A percentile compares a stretch with the other conserved stretches of the same genome.
Conservation (phyloP, 2,329 filamentous ascomycete species). For the Teratosphaeria gauchensis region DNA sequence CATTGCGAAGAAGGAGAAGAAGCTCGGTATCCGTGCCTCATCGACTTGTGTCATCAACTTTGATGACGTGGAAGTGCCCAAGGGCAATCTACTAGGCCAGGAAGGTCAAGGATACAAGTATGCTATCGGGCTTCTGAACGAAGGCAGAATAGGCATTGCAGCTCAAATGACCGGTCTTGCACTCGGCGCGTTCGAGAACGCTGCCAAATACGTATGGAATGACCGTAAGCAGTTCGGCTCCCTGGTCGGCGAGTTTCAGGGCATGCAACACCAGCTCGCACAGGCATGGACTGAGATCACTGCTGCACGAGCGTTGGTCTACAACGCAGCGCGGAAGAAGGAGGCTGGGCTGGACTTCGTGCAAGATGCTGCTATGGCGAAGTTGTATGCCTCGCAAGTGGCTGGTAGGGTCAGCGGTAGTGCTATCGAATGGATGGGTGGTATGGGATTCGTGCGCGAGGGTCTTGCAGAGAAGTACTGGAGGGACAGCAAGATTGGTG, state of each 20-base stretch:
- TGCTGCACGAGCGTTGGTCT: slow-evolving; percentile 84
- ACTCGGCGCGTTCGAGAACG: slow-evolving; percentile 90
- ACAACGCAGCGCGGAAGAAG: slow-evolving; percentile 95
- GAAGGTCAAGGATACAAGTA: slow-evolving; percentile 96
- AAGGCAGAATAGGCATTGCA: slow-evolving; percentile 94
- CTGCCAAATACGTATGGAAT: slow-evolving; percentile 91
- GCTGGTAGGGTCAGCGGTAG: slow-evolving; percentile 75
- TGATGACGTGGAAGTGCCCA: slow-evolving; percentile 86
- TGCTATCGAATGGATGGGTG: slow-evolving; percentile 98
- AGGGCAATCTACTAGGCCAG: slow-evolving; percentile 77
- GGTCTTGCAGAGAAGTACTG: slow-evolving; percentile 97
- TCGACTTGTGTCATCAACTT: slow-evolving; percentile 97
- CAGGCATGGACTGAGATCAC: slow-evolving; percentile 91
- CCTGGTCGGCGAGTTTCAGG: slow-evolving; percentile 92
- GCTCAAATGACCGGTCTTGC: slow-evolving; percentile 98
- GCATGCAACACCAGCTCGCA: slow-evolving; percentile 98
- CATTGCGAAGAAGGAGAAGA: slow-evolving; percentile 99
- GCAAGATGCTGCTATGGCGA: slow-evolving; percentile 93
- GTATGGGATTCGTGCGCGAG: slow-evolving; percentile 96
- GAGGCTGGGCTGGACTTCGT: slow-evolving; percentile 95
- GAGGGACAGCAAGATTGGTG: slow-evolving; percentile 92
- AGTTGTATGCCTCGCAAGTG: slow-evolving; percentile 88
- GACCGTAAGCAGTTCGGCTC: slow-evolving; percentile 95
- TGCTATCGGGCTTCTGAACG: slow-evolving; percentile 86
- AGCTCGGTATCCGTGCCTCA: slow-evolving; percentile 90